Evolutionary conservation across 148 eudicot genomes (phyloP), one percentile per base, ranked within the genome.

Genomic region (Limonium bicolor): DNA sequence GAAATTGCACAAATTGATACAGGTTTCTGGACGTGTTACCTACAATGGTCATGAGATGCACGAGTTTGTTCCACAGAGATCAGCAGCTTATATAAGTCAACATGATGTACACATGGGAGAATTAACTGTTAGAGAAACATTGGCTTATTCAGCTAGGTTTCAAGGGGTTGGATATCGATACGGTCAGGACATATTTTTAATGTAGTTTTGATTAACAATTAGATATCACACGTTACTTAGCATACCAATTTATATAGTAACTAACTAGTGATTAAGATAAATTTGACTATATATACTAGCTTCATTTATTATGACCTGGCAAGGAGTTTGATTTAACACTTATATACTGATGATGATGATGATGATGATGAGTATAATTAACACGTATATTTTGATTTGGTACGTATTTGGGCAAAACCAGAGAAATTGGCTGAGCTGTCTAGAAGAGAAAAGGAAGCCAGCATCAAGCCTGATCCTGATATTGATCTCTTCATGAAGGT

Each of bases 41-140:
- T 83, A 75, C 49, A 78, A 78, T 56, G 94, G 87, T 4, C 87
- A 83, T 58, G 54, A 34, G 2, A 60, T 83, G 73, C 46, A 67
- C 4, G 94, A 83, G 57, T 84, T 84, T 71, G 85, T 84, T n/a
- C 88, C 94, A 2, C 74, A 80, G 38, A 76, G 77, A 62, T 79
- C 85, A 18, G 76, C 88, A 25, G 85, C 88, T 0, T 84, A 84
- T 46, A 76, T 85, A 4, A 77, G 95, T 59, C 90, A 85, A 35
- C 61, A 80, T 67, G 90, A 85, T 63, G 60, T 65, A 4, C 94
- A 84, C 28, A 68, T 70, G 31, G 85, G 78, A 61, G 85, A 79
- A 56, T 69, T 84, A 75, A 84, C 94, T 26, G 94, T 84, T 6
- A 66, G 87, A 61, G 94, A 84, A 63, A 84, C 94, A 7, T 51